These are phyloP conservation scores for Diutina ranongensis DNA, from an alignment of 1,139 yeast species.

Conservation along the genomic window DNA sequence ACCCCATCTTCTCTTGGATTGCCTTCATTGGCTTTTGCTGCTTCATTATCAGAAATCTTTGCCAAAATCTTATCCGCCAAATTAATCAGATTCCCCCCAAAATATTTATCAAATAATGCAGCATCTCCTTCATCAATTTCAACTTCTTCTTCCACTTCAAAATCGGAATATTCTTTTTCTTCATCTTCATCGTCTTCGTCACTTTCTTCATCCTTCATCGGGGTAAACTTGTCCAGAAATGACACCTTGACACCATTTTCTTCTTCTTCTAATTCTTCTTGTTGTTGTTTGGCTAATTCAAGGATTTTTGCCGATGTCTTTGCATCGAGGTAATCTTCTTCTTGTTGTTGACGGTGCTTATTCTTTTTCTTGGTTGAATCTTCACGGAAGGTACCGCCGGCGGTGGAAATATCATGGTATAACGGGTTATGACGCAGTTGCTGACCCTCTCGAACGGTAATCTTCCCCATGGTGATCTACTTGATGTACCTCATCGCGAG, in stretches of 20 bases:
- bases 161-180: slow-evolving; percentile 36
- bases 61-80: slow-evolving; percentile 90
- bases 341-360: background rate
- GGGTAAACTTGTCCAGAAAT: slow-evolving; percentile 17
- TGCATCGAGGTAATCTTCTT: slow-evolving; percentile 50
- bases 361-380: slow-evolving; percentile 37
- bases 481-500: background rate
- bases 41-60: slow-evolving; percentile 67
- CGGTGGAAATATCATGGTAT: slow-evolving; percentile 61
- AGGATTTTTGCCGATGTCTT: slow-evolving; percentile 74
- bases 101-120: slow-evolving; percentile 55
- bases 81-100: slow-evolving; percentile 17
- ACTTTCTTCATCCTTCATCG: slow-evolving; percentile 21
- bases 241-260: background rate
- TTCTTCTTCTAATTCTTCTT: slow-evolving; percentile 42
- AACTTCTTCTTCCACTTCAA: slow-evolving; percentile 39
- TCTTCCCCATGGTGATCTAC: slow-evolving; percentile 45
- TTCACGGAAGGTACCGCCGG: slow-evolving; percentile 56
- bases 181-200: slow-evolving; percentile 22
- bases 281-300: slow-evolving; percentile 84
- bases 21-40: slow-evolving; percentile 9
- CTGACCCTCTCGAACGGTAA: slow-evolving; percentile 30
- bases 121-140: slow-evolving; percentile 64
- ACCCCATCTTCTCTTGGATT: slow-evolving; percentile 36
- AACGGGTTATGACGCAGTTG: slow-evolving; percentile 68